Evolutionary conservation across 1,284 basidiomycete genomes (phyloP), one percentile per base, ranked within the genome.

Genomic region (Apiotrichum veenhuisii): DNA sequence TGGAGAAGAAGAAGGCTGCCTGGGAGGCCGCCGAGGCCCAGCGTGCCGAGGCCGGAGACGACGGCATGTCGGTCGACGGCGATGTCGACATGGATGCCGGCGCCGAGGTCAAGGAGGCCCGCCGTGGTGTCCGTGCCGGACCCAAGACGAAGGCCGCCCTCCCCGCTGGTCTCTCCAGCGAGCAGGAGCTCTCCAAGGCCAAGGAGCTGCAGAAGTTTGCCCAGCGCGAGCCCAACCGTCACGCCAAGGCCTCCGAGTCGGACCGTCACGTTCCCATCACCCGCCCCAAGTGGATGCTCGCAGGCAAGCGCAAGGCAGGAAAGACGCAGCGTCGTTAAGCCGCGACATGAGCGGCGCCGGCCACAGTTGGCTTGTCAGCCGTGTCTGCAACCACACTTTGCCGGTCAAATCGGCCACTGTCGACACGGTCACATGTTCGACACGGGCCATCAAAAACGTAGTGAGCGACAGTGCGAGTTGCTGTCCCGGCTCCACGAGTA

Each of bases 291-390:
- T 75, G 71, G 72, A 71, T 95, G 69, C 91, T 88, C 74, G 79
- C 91, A 55, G 92, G 92, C 42, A 94, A 95, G 78, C 85, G 91
- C 67, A 91, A 91, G 77, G 84, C 78, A 46, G 91, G 91, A 67
- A 94, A 91, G 81, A 92, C 89, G 42, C 80, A 86, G 71, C 84
- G 89, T 71, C 83, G 91, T 77, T 94, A 74, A 55, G 50, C 43
- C 11, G n/a, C 42, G 14, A 5, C 23, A 18, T 14, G 10, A 15
- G 5, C 42, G 10, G 18, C 30, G 10, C 14, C 42, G 14, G 27
- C 26, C 26, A 30, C 27, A 14, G 3, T 7, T 1, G n/a, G n/a
- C n/a, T n/a, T n/a, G n/a, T n/a, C n/a, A n/a, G n/a, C n/a, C n/a
- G n/a, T n/a, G n/a, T n/a, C n/a, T n/a, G n/a, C n/a, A n/a, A n/a